These are phyloP conservation scores for Auriscalpium orientale DNA, from an alignment of 768 basidiomycete genomes.

Conservation along the genomic window DNA sequence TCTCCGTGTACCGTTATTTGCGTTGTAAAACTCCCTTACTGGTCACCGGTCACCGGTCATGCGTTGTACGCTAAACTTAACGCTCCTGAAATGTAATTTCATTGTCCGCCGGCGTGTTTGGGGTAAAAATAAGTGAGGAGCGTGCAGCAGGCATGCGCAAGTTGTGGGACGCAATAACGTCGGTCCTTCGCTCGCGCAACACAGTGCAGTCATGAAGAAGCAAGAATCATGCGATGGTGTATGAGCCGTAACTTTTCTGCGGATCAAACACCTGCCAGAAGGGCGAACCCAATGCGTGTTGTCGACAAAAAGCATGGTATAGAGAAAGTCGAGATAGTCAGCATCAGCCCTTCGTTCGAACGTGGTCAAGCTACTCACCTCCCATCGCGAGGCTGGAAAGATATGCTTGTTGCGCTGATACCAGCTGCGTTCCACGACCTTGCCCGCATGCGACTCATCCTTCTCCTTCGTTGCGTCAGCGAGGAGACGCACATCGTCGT, in stretches of 20 bases:
- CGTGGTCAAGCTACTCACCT: constrained; percentile 44
- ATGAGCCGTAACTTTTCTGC: constrained; percentile 88
- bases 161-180: background rate
- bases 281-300: background rate
- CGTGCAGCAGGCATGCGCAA: background rate
- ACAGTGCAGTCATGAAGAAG: no score
- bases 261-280: constrained; percentile 75
- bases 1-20: no score
- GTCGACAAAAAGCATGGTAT: background rate
- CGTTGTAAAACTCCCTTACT: no score
- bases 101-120: no score
- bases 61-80: no score
- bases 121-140: no score
- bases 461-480: constrained; percentile 95
- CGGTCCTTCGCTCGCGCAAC: background rate
- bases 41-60: no score
- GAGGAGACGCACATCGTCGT: constrained; percentile 92
- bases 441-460: constrained; percentile 97
- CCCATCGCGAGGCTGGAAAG: constrained; percentile 95
- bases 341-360: background rate
- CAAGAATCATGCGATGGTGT: constrained; percentile 53
- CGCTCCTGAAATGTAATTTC: no score
- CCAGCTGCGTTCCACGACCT: constrained; percentile 94
- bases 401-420: constrained; percentile 97
- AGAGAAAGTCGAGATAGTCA: background rate